These are phyloP conservation scores for Metschnikowia kofuensis DNA, from an alignment of 805 yeast species.

Conservation along the genomic window DNA sequence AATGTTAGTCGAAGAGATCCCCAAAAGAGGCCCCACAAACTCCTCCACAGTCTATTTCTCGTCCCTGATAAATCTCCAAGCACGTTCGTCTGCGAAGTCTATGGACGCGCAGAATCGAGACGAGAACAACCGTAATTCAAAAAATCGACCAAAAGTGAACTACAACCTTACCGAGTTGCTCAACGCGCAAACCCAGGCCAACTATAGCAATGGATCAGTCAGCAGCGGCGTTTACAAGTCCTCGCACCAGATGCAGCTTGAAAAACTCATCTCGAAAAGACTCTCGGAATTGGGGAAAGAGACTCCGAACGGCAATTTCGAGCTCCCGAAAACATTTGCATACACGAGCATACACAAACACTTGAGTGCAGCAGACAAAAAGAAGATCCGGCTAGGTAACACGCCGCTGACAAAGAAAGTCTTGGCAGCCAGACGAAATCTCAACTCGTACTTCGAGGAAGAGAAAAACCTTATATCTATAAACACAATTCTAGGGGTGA, in stretches of 20 bases:
- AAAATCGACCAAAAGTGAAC: conserved; percentile 41
- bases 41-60: conserved; percentile 39
- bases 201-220: conserved; percentile 22
- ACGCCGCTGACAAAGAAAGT: conserved; percentile 44
- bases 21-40: conserved; percentile 29
- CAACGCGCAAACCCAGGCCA: conserved; percentile 40
- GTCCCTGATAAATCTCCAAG: conserved; percentile 40
- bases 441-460: conserved; percentile 45
- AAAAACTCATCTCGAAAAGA: conserved; percentile 35
- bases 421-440: conserved; percentile 40
- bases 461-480: conserved; percentile 42
- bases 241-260: conserved; percentile 41
- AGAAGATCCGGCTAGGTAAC: conserved; percentile 35
- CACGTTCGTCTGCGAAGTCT: conserved; percentile 29
- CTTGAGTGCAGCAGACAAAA: conserved; percentile 20
- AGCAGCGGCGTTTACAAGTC: conserved; percentile 38
- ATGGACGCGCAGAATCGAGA: conserved; percentile 15
- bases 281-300: conserved; percentile 36
- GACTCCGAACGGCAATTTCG: conserved; percentile 29
- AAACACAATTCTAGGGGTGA: conserved; percentile 39
- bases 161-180: conserved; percentile 42
- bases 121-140: conserved; percentile 24
- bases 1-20: conserved; percentile 45
- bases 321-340: conserved; percentile 40
- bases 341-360: conserved; percentile 31